Evolutionary conservation across 2,329 filamentous ascomycete genomes (phyloP).

Genomic region (Paracamarosporium sp.): DNA sequence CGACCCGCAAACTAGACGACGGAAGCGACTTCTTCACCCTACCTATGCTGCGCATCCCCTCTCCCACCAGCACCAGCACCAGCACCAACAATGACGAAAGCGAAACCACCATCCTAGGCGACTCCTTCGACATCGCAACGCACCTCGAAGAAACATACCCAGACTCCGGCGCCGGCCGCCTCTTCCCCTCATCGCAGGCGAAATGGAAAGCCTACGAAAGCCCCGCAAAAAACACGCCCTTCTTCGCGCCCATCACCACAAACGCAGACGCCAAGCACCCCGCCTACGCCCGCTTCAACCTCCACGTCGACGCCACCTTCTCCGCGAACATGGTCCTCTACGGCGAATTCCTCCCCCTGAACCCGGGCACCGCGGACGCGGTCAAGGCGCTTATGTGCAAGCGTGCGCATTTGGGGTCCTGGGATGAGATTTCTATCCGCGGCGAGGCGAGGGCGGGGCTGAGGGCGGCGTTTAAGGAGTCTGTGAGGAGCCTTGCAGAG

Average conservation of each 20-base stretch:
- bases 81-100: too few species aligned
- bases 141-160: conserved; percentile 64
- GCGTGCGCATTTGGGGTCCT: conserved; percentile 53
- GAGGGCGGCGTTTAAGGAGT: conserved; percentile 49
- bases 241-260: conserved; percentile 45
- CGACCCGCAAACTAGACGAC: conserved; percentile 60
- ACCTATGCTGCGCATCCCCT: conserved; percentile 61
- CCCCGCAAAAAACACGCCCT: conserved; percentile 25
- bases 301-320: conserved; percentile 62
- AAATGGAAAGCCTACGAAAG: conserved; percentile 51
- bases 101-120: conserved; percentile 56
- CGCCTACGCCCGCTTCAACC: conserved; percentile 57
- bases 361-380: conserved; percentile 55
- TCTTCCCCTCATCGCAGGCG: conserved; percentile 54
- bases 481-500: conserved; percentile 52
- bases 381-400: conserved; percentile 57
- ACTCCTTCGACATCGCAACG: conserved; percentile 71
- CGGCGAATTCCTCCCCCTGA: conserved; percentile 55
- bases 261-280: conserved; percentile 45
- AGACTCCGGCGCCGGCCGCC: conserved; percentile 47
- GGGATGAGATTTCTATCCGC: conserved; percentile 50
- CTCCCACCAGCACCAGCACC: too few species aligned
- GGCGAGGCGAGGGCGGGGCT: conserved; percentile 51
- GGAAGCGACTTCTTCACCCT: conserved; percentile 67
- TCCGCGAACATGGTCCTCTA: conserved; percentile 53